Conservation (phyloP, 495 filamentous ascomycete species). For the Hyaloscypha variabilis region DNA sequence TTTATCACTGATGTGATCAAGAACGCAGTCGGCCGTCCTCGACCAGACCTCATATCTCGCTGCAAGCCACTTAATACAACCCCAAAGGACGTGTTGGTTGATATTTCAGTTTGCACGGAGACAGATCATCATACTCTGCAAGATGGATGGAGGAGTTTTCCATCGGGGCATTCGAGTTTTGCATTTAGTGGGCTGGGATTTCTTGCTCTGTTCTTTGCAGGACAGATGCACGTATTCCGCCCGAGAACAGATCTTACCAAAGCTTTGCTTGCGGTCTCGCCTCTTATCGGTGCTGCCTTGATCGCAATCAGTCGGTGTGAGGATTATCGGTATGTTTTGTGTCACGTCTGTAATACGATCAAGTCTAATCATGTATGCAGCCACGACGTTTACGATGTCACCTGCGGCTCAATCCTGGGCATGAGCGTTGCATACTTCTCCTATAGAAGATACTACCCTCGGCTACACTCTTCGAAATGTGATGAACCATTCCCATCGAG, state of each 20-base stretch:
- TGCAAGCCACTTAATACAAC: conserved; percentile 75
- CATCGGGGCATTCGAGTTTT: conserved; percentile 85
- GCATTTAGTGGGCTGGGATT: conserved; percentile 87
- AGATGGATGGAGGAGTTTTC: conserved; percentile 93
- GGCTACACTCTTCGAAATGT: conserved; percentile 48
- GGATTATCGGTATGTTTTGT: conserved; percentile 63
- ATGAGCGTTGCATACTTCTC: conserved; percentile 76
- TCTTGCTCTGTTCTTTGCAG: conserved; percentile 74
- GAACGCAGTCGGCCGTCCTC: conserved; percentile 85
- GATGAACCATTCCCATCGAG: conserved; percentile 50
- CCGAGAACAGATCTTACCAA: conserved; percentile 70
- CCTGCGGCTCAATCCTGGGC: conserved; percentile 73
- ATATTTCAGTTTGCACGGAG: conserved; percentile 80
- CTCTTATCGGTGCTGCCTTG: conserved; percentile 78
- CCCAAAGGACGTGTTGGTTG: conserved; percentile 66
- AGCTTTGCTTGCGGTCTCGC: conserved; percentile 65
- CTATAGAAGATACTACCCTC: conserved; percentile 69
- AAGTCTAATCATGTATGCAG: conserved; percentile 35
- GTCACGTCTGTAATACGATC: background rate
- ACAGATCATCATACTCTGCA: conserved; percentile 75
- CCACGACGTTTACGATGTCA: conserved; percentile 94
- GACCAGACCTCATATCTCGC: conserved; percentile 87
- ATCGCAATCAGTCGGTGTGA: conserved; percentile 90
- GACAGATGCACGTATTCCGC: conserved; percentile 80
- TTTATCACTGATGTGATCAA: conserved; percentile 93